Percentiles rank a stretch among this genome's conserved stretches.
phyloP scores from a whole-genome alignment of 208 protist species.

The Trypanosoma theileri region DNA sequence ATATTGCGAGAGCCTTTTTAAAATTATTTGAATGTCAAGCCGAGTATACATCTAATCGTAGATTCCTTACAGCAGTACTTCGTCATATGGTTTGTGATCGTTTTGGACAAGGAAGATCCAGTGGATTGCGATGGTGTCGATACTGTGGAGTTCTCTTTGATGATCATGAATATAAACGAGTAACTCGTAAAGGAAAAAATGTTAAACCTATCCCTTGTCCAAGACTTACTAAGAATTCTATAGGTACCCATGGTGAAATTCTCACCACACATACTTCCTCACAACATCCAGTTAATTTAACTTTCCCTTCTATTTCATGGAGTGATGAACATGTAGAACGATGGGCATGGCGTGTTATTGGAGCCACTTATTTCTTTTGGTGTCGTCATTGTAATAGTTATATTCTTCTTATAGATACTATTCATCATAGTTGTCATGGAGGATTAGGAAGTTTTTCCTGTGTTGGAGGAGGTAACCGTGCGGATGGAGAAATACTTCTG shows the following conservation, averaged over 20 bases:
- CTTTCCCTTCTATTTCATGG: conserved; percentile 20
- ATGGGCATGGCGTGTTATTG: conserved; percentile 77
- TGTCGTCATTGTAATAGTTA: conserved; percentile 54
- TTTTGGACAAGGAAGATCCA: conserved; percentile 21
- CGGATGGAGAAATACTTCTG: conserved; percentile 38
- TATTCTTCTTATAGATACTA: conserved; percentile 49
- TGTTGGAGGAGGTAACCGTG: conserved; percentile 22
- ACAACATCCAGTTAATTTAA: conserved; percentile 19
- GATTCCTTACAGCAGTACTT: conserved; percentile 59
- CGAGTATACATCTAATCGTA: conserved; percentile 44
- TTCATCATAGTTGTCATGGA: conserved; percentile 39
- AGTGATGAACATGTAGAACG: conserved; percentile 43
- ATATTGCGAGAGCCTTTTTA: conserved; percentile 48
- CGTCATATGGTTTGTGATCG: conserved; percentile 52
- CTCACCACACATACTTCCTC: conserved; percentile 57
- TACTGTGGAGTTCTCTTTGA: conserved; percentile 63
- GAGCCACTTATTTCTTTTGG: conserved; percentile 40
- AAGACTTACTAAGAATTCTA: conserved; percentile 18
- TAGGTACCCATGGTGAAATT: conserved; percentile 64
- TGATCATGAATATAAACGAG: conserved; percentile 36
- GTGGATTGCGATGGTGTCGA: conserved; percentile 62
- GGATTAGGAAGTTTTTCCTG: conserved; percentile 24
- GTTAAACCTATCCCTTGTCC: conserved; percentile 25
- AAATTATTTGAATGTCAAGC: conserved; percentile 40
- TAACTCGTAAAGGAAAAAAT: conserved; percentile 29